Evolutionary conservation across 257 asterid genomes (phyloP).

Genomic region (Gardenia jasminoides): DNA sequence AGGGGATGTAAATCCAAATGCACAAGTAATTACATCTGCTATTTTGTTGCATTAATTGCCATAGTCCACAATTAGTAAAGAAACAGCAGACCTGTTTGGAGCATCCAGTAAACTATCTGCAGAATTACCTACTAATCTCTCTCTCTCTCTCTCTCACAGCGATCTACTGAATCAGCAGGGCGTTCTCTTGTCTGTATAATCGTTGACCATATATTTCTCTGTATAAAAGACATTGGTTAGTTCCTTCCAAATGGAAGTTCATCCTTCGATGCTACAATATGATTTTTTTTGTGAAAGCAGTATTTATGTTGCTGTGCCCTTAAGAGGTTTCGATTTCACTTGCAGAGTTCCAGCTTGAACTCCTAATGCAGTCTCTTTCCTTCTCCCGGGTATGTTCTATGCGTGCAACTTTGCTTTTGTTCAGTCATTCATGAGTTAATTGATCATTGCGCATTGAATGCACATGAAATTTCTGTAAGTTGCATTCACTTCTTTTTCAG

Average conservation of each 20-base stretch:
- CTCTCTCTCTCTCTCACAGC: constrained; percentile 51
- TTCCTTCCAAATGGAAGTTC: constrained; percentile 4
- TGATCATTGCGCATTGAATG: not conserved
- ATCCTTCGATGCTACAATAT: not conserved
- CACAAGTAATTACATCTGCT: constrained; percentile 44
- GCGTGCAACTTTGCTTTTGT: constrained; percentile 6
- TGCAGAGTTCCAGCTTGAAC: constrained; percentile 98
- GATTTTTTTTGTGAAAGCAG: not conserved
- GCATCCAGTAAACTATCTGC: constrained; percentile 4
- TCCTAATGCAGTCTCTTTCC: constrained; percentile 88
- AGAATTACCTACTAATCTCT: constrained; percentile 22
- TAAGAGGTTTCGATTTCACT: constrained; percentile 19
- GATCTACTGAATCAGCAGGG: constrained; percentile 90
- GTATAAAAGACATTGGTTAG: constrained; percentile 94
- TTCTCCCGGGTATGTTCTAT: constrained; percentile 74
- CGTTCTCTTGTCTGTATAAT: constrained; percentile 78
- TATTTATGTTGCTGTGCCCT: not conserved
- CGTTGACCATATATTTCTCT: constrained; percentile 93
- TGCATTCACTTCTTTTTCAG: constrained; percentile 4
- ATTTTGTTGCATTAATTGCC: not conserved
- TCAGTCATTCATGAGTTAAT: not conserved
- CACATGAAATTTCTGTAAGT: not conserved
- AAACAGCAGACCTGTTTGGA: not conserved
- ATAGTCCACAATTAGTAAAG: not conserved
- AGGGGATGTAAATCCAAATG: constrained; percentile 86